Evolutionary conservation across 306 rosid species (phyloP).

Genomic region (Dalbergia cochinchinensis): DNA sequence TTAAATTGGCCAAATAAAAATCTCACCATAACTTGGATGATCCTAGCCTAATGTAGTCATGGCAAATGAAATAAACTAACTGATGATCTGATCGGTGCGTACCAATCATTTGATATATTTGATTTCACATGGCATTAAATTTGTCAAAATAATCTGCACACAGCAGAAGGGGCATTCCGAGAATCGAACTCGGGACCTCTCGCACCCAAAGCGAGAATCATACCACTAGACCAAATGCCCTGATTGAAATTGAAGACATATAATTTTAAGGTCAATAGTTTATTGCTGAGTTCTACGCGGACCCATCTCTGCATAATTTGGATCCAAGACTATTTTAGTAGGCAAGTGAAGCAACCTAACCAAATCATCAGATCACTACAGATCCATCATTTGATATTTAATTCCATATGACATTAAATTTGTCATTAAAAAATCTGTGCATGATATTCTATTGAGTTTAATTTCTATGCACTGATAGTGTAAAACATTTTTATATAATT

Average conservation of each 20-base stretch:
- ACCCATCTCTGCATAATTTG: background rate
- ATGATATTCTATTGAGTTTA: no score
- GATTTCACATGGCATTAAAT: background rate
- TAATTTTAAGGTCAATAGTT: no score
- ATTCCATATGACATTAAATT: background rate
- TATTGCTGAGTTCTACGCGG: no score
- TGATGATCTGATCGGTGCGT: background rate
- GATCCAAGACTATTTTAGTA: no score
- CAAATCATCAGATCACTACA: background rate
- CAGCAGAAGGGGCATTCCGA: constrained; percentile 41
- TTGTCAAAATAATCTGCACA: no score
- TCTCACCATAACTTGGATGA: no score
- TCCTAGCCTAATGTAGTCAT: no score
- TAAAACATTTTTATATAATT: no score
- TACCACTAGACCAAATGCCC: constrained; percentile 50
- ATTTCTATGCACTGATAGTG: no score
- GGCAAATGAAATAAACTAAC: background rate
- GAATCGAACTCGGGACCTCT: constrained; percentile 56
- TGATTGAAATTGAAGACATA: background rate
- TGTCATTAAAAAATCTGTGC: background rate
- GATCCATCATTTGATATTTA: background rate
- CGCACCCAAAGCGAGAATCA: constrained; percentile 28
- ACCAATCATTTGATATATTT: background rate
- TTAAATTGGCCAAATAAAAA: no score
- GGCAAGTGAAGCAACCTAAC: background rate